Evolutionary conservation across 371 early-diverging fungal species (phyloP), one percentile per base, ranked within the genome.

Genomic region (Mortierella sp.): DNA sequence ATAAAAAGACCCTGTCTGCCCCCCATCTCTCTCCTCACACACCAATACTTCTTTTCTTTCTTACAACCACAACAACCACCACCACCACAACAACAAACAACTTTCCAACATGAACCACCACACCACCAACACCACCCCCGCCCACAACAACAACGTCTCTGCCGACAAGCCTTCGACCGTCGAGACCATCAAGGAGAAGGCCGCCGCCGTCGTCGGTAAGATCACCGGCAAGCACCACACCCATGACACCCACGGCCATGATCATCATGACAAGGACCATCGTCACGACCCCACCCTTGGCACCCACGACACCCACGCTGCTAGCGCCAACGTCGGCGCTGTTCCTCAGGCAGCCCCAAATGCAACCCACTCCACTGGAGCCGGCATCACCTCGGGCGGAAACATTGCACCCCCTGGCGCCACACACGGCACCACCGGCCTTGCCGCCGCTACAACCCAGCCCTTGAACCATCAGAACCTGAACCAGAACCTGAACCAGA

Each of bases 141-240:
- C 77, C 51, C 55, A 79, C 28, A 44, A 74, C 76, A 46, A 34
- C 71, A 46, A 48, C 44, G 16, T 34, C 44, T 40, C 69, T 8
- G 40, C 71, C 44, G 48, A 59, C 61, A 83, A 83, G 57, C 78
- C 75, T 28, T 89, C 92, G 44, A 86, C 90, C 21, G 53, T 90
- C 67, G 54, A 90, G 24, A 64, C 87, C 13, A 77, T 93, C 50
- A 90, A 89, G 72, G 81, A 90, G n/a, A 91, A 91, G 80, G 89
- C 91, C 48, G 83, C 88, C 13, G 50, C 80, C 69, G 53, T 92
- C 16, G 61, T 81, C 61, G 24, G 48, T 34, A 86, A 81, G 74
- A 61, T 81, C 67, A 80, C 86, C 21, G 82, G 79, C 76, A 81
- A 81, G 71, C 21, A 57, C 69, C 72, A 73, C 59, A 40, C 69